Percentiles rank a stretch among this genome's conserved stretches.
These are phyloP conservation scores for Neurospora sp. DNA, from an alignment of 495 filamentous ascomycete species.

Conservation along the genomic window DNA sequence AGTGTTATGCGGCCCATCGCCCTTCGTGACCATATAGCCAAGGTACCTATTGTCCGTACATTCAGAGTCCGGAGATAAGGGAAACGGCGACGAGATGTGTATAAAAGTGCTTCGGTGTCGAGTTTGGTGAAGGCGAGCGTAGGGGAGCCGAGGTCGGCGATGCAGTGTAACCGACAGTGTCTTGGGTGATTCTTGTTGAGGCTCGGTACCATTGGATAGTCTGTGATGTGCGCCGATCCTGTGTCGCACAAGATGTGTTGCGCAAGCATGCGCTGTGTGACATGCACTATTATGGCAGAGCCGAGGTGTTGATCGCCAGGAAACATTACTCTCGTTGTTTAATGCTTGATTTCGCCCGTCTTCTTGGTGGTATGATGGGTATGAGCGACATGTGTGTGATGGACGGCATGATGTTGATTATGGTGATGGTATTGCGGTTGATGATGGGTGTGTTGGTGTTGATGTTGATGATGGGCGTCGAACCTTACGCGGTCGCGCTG, in stretches of 20 bases:
- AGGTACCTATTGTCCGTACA: not conserved
- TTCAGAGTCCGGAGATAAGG: not conserved
- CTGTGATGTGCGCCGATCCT: not conserved
- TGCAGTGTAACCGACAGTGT: not conserved
- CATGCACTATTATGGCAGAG: not conserved
- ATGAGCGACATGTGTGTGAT: not conserved
- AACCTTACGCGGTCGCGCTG: conserved; percentile 22
- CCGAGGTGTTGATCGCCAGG: not conserved
- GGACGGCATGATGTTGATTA: conserved; percentile 2
- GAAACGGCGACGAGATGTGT: not conserved
- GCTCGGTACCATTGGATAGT: not conserved
- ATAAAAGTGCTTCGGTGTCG: not conserved
- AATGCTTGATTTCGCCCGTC: conserved; percentile 6
- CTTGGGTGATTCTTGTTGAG: not conserved
- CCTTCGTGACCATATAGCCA: not conserved
- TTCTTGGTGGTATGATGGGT: conserved; percentile 7
- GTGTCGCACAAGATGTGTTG: not conserved
- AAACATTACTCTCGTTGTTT: not conserved
- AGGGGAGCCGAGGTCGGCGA: not conserved
- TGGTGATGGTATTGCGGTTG: conserved; percentile 8
- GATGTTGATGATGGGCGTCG: conserved; percentile 11
- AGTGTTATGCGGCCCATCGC: not conserved
- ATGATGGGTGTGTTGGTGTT: conserved; percentile 5
- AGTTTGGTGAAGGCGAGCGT: not conserved
- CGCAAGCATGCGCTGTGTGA: not conserved